Base-by-base conservation (phyloP, 1,284 basidiomycete species). In the Bondarzewia mesenterica region DNA sequence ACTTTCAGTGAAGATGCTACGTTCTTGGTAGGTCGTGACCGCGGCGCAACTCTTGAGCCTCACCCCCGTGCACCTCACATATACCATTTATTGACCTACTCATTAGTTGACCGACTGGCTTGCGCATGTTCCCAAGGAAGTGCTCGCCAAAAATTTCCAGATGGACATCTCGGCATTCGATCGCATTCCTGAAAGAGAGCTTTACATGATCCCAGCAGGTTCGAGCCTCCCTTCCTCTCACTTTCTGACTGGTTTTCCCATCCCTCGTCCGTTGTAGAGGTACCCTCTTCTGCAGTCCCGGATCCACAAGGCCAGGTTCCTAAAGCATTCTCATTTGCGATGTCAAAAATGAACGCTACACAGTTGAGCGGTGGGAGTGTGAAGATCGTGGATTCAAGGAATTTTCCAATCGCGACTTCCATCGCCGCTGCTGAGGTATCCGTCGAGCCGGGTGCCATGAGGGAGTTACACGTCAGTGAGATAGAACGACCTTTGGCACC, bases 131-230 rank as follows among this genome's bases (percentile, higher is more conserved):
- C 75, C 75, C 16, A 71, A 70, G 54, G 70, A 73, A 67, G 82
- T 85, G 21, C 69, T 89, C 22, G 77, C 78, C 44, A 84, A 85
- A 67, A 87, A 85, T 62, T 85, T 87, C 68, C 72, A 77, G 56
- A 69, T 72, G 10, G 68, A 71, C 51, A 63, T 72, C 29, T 67
- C 72, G 3, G 75, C 74, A 1, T 85, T 85, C 60, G 67, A 72
- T 42, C 69, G 77, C 53, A 73, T 84, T 50, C 82, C 80, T 1
- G 65, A 68, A 5, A 51, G 75, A 46, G 74, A 85, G 58, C 69
- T 85, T 42, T 85, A 82, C 63, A 84, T 85, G 51, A 85, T 85
- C 71, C 80, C 80, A 3, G 69, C 71, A 45, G 55, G 77, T 80
- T 54, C 41, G 70, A 38, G 38, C 44, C 22, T 23, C 10, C n/a